Conservation (phyloP, 768 basidiomycete genomes). For the Pleurotus giganteus region DNA sequence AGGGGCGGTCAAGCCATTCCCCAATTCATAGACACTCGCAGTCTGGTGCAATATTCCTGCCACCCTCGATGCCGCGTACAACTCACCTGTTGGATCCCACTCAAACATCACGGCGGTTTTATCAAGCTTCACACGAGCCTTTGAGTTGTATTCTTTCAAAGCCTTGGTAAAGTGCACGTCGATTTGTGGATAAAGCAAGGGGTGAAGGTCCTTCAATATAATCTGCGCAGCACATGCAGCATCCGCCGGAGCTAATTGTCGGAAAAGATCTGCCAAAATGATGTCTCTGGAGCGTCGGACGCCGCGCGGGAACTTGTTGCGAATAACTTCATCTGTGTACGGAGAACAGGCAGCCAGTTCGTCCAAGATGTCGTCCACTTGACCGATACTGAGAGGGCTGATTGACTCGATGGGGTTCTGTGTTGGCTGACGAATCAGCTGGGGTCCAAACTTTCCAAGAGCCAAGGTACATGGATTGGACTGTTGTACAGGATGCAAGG, state of each 20-base stretch:
- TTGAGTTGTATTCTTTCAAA: conserved; percentile 54
- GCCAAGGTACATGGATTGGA: too few relatives aligned
- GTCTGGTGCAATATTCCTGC: conserved; percentile 61
- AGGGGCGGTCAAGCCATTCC: conserved; percentile 33
- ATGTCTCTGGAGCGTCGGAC: conserved; percentile 28
- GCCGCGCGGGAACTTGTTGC: conserved; percentile 23
- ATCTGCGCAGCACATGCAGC: conserved; percentile 78
- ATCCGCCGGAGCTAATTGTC: conserved; percentile 57
- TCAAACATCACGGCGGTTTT: conserved; percentile 63
- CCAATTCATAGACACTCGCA: conserved; percentile 39
- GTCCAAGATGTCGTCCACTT: conserved; percentile 68
- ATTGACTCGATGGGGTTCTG: conserved; percentile 30
- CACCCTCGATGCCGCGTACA: conserved; percentile 53
- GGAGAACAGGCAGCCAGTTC: conserved; percentile 68
- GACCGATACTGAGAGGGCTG: conserved; percentile 37
- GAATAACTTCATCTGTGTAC: conserved; percentile 55
- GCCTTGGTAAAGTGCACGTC: conserved; percentile 46
- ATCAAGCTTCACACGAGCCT: conserved; percentile 53
- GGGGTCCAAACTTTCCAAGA: too few relatives aligned
- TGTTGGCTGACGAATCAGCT: background rate
- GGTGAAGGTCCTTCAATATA: conserved; percentile 83
- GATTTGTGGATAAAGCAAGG: conserved; percentile 69
- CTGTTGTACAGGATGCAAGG: background rate
- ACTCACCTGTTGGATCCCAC: conserved; percentile 63
- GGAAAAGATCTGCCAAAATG: conserved; percentile 57